Conservation (phyloP, 2,329 filamentous ascomycete species). For the Fonsecaea erecta region DNA sequence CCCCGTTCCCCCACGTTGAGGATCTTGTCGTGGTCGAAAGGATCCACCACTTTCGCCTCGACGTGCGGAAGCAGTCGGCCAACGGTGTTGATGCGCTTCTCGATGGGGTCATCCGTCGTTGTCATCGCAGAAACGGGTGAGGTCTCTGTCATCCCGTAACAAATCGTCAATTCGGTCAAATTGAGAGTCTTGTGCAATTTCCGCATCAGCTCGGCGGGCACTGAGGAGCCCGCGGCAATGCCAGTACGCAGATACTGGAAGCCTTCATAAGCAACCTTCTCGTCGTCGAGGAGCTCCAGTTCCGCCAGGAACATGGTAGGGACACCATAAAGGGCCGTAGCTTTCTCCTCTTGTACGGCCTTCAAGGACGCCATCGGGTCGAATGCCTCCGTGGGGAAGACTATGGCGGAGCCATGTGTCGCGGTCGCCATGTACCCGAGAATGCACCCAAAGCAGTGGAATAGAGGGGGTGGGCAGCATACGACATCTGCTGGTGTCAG, state of each 20-base stretch:
- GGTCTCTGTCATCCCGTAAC: conserved; percentile 97
- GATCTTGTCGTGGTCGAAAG: conserved; percentile 66
- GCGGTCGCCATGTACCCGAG: conserved; percentile 96
- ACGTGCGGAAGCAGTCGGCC: conserved; percentile 86
- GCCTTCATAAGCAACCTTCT: conserved; percentile 54
- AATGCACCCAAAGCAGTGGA: conserved; percentile 83
- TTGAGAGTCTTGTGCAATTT: conserved; percentile 75
- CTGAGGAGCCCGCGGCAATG: conserved; percentile 84
- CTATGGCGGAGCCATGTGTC: conserved; percentile 76
- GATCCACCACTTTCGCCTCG: conserved; percentile 74
- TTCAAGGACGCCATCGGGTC: conserved; percentile 73
- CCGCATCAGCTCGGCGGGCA: conserved; percentile 70
- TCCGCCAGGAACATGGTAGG: conserved; percentile 94
- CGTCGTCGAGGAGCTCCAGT: conserved; percentile 72
- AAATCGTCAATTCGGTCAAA: conserved; percentile 82
- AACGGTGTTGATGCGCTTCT: conserved; percentile 74
- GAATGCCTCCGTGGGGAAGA: conserved; percentile 87
- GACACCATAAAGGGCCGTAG: conserved; percentile 80
- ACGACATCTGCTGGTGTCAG: conserved; percentile 73
- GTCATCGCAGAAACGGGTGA: conserved; percentile 76
- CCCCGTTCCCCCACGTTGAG: conserved; percentile 71
- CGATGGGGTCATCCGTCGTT: conserved; percentile 72
- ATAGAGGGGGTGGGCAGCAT: conserved; percentile 64
- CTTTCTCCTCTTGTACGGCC: conserved; percentile 65
- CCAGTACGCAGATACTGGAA: conserved; percentile 78